Percentiles rank a stretch among this genome's conserved stretches.
These are phyloP conservation scores for Boletus subcaerulescens DNA, from an alignment of 768 basidiomycete genomes.

Conservation along the genomic window DNA sequence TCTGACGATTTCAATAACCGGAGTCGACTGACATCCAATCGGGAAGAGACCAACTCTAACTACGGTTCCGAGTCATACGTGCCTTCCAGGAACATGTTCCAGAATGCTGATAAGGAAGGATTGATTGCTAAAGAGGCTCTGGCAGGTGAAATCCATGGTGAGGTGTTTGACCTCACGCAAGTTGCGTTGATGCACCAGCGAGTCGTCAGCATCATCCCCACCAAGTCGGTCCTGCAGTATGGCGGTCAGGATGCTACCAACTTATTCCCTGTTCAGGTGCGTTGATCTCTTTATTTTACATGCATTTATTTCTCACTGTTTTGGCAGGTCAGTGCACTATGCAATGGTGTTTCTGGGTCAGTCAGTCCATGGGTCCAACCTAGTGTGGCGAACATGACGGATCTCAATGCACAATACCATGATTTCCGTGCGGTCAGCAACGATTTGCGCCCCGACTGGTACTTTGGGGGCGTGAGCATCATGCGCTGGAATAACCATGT, in stretches of 20 bases:
- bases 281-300: neutral
- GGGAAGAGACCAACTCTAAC: constrained; percentile 75
- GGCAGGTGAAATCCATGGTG: constrained; percentile 85
- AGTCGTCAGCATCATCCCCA: constrained; percentile 67
- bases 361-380: constrained; percentile 80
- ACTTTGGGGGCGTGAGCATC: constrained; percentile 88
- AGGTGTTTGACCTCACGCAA: constrained; percentile 84
- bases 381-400: constrained; percentile 72
- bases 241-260: constrained; percentile 73
- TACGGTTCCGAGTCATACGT: constrained; percentile 93
- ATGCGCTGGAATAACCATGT: constrained; percentile 88
- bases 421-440: constrained; percentile 90
- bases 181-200: constrained; percentile 63
- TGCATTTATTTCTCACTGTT: no score
- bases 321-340: constrained; percentile 87
- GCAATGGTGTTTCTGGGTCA: constrained; percentile 76
- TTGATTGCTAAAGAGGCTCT: constrained; percentile 78
- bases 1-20: constrained; percentile 80
- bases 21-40: constrained; percentile 72
- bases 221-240: constrained; percentile 75
- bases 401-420: constrained; percentile 80
- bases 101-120: constrained; percentile 70
- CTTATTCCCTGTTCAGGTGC: no score
- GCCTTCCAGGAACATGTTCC: constrained; percentile 95
- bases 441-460: constrained; percentile 97